Evolutionary conservation across 805 yeast species (phyloP).

Genomic region (Huiozyma sinensis): DNA sequence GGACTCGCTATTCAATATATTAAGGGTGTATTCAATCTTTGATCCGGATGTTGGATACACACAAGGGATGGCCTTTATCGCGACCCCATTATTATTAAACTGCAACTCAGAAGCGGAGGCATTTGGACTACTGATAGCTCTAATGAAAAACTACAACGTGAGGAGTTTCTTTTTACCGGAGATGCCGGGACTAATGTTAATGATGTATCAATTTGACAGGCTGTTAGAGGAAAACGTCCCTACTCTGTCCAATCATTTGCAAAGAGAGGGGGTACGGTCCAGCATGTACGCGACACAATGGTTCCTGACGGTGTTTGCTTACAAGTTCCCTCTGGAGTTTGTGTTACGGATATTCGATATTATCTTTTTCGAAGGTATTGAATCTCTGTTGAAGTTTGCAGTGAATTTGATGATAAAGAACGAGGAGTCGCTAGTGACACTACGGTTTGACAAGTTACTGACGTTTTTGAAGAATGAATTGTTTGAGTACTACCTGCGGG

Average conservation of each 20-base stretch:
- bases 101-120: constrained; percentile 64
- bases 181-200: constrained; percentile 86
- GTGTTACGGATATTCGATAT: constrained; percentile 83
- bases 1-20: constrained; percentile 58
- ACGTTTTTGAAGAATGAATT: constrained; percentile 70
- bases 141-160: constrained; percentile 80
- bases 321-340: constrained; percentile 83
- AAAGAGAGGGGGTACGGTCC: constrained; percentile 77
- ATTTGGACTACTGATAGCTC: constrained; percentile 64
- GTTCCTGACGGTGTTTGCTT: constrained; percentile 92
- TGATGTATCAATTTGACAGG: constrained; percentile 84
- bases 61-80: constrained; percentile 94
- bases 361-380: constrained; percentile 84
- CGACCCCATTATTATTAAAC: constrained; percentile 74
- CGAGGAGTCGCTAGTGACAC: constrained; percentile 42
- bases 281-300: constrained; percentile 98
- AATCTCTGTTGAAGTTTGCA: constrained; percentile 75
- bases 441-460: constrained; percentile 68
- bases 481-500: constrained; percentile 56
- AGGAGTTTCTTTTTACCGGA: constrained; percentile 72
- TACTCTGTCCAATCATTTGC: constrained; percentile 58
- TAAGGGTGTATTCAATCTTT: constrained; percentile 73
- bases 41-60: constrained; percentile 96
- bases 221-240: constrained; percentile 72
- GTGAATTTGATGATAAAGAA: constrained; percentile 68